Conservation (phyloP, 208 protist genomes). For the Wallacemonas sp. region DNA sequence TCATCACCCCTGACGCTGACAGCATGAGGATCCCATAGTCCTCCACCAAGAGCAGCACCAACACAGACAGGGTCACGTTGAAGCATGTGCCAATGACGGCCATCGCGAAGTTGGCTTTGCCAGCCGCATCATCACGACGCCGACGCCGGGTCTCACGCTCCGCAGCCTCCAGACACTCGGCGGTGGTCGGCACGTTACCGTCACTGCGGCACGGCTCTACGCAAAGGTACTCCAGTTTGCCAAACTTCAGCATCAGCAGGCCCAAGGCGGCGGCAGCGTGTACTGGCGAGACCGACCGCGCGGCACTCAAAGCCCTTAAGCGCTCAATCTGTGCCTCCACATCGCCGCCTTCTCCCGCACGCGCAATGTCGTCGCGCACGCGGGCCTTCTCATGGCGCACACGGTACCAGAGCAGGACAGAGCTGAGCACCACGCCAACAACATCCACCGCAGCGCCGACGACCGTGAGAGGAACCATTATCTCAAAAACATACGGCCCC, state of each 20-base stretch:
- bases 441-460: not conserved
- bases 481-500: no score
- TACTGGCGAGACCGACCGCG: no score
- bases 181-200: not conserved
- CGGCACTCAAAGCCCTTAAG: not conserved
- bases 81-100: not conserved
- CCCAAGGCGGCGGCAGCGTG: not conserved
- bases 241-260: not conserved
- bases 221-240: not conserved
- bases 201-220: not conserved
- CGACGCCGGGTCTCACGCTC: not conserved
- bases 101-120: constrained; percentile 3
- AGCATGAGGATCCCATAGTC: not conserved
- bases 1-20: not conserved
- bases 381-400: not conserved
- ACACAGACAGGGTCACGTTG: not conserved
- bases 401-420: not conserved
- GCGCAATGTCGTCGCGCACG: constrained; percentile 2
- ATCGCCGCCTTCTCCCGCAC: not conserved
- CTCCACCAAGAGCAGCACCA: not conserved
- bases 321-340: not conserved
- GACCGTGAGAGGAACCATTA: not conserved
- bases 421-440: not conserved
- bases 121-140: not conserved
- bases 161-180: not conserved